Conservation (phyloP, 345 rosid species). For the Dovyalis caffra region DNA sequence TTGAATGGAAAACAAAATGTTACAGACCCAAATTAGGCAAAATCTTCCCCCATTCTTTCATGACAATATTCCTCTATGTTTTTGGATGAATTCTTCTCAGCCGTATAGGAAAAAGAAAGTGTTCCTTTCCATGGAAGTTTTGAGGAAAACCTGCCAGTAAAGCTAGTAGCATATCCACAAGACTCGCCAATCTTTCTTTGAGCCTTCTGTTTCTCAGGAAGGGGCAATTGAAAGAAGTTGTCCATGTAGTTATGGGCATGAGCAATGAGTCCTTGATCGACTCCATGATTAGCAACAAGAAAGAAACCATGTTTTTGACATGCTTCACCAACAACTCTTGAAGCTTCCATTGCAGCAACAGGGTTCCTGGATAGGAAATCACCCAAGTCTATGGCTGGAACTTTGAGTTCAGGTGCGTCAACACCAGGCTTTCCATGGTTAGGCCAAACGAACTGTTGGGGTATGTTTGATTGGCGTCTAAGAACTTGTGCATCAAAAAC, state of each 20-base stretch:
- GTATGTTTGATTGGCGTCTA: constrained; percentile 49
- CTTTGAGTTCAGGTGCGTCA: constrained; percentile 56
- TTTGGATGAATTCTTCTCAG: constrained; percentile 38
- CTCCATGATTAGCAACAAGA: constrained; percentile 84
- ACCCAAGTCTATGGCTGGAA: constrained; percentile 72
- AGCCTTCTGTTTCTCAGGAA: constrained; percentile 65
- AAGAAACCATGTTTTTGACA: constrained; percentile 87
- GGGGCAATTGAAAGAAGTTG: constrained; percentile 71
- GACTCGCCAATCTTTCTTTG: constrained; percentile 78
- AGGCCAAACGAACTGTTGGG: constrained; percentile 87
- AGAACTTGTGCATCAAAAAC: constrained; percentile 75
- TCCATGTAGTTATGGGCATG: constrained; percentile 71
- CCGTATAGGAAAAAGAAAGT: constrained; percentile 65
- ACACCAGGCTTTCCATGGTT: constrained; percentile 63
- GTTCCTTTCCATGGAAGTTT: constrained; percentile 99
- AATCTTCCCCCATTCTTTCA: constrained; percentile 64
- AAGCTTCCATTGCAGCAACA: constrained; percentile 50
- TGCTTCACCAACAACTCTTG: constrained; percentile 62
- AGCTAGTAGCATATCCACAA: constrained; percentile 95
- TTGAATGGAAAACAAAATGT: background rate
- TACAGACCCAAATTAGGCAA: constrained; percentile 60
- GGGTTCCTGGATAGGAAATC: constrained; percentile 58
- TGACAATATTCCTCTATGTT: constrained; percentile 56
- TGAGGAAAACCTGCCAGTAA: constrained; percentile 86
- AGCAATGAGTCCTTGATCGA: constrained; percentile 50